Conservation (phyloP, 768 basidiomycete species). For the Polyporus arcularius region DNA sequence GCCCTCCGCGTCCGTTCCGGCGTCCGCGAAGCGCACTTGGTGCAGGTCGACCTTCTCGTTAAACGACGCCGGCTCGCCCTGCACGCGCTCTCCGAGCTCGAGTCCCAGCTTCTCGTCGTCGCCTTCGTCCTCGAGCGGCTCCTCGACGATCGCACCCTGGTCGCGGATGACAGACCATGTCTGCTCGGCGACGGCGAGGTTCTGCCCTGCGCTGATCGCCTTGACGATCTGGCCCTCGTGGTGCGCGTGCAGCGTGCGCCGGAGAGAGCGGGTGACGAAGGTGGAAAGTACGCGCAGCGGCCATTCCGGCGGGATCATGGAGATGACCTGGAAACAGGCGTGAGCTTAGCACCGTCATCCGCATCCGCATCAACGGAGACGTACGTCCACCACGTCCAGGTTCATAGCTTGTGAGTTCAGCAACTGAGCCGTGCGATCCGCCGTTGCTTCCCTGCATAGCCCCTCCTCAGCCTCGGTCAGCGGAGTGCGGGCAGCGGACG, state of each 20-base stretch:
- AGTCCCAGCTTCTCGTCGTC: constrained; percentile 32
- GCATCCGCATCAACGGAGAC: constrained; percentile 28
- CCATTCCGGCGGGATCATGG: constrained; percentile 74
- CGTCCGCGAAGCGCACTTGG: neutral
- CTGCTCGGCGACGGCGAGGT: constrained; percentile 65
- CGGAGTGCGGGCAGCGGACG: constrained; percentile 29
- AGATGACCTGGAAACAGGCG: constrained; percentile 51
- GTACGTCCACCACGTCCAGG: constrained; percentile 76
- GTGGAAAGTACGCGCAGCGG: constrained; percentile 69
- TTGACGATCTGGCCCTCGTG: constrained; percentile 80
- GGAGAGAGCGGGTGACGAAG: constrained; percentile 78
- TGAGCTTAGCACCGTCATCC: neutral
- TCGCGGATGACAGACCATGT: constrained; percentile 60
- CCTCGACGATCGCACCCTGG: constrained; percentile 69
- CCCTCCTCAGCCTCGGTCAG: neutral
- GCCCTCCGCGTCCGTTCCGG: neutral
- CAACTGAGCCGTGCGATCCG: constrained; percentile 64
- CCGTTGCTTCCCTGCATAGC: constrained; percentile 46
- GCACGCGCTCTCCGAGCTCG: constrained; percentile 20
- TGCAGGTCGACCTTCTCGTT: constrained; percentile 27
- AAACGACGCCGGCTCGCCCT: constrained; percentile 22
- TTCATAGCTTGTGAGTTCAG: constrained; percentile 80
- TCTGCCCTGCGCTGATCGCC: constrained; percentile 76
- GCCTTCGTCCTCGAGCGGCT: constrained; percentile 47
- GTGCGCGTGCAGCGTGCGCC: constrained; percentile 67